Evolutionary conservation across 129 eudicot genomes (phyloP).

Genomic region (Silybum marianum): DNA sequence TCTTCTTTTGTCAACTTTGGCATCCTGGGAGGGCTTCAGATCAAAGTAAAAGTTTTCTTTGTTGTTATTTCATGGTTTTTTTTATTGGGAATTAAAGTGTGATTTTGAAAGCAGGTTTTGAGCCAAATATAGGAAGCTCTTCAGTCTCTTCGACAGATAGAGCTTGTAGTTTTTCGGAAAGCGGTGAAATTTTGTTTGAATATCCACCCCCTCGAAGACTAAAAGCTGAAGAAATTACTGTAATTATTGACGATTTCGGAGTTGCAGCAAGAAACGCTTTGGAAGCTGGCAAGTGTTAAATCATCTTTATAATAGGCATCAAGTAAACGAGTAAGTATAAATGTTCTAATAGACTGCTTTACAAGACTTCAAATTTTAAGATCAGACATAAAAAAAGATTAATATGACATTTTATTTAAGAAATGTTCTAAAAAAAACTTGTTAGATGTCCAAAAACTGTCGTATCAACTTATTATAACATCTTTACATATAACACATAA

Average conservation of each 20-base stretch:
- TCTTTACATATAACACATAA: no score
- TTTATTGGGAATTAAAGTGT: not conserved
- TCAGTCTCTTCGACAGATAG: constrained; percentile 43
- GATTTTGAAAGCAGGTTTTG: constrained; percentile 28
- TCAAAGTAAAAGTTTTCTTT: constrained; percentile 26
- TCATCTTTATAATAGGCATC: not conserved
- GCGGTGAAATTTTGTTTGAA: not conserved
- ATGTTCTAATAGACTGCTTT: not conserved
- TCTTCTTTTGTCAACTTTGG: constrained; percentile 50
- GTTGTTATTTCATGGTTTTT: not conserved
- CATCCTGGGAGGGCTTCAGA: constrained; percentile 54
- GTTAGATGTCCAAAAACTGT: no score
- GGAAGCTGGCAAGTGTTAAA: constrained; percentile 34
- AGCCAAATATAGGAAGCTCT: constrained; percentile 25
- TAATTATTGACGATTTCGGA: constrained; percentile 30
- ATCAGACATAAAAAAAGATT: not conserved
- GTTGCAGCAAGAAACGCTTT: constrained; percentile 42
- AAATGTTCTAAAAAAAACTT: no score
- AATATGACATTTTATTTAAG: no score
- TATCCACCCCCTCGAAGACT: constrained; percentile 36
- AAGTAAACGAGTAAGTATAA: not conserved
- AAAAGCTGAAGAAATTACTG: constrained; percentile 19
- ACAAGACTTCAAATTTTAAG: not conserved
- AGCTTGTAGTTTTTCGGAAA: not conserved
- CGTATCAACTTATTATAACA: no score